Evolutionary conservation across 2,329 filamentous ascomycete genomes (phyloP), one percentile per base, ranked within the genome.

Genomic region (Nemania sp.): DNA sequence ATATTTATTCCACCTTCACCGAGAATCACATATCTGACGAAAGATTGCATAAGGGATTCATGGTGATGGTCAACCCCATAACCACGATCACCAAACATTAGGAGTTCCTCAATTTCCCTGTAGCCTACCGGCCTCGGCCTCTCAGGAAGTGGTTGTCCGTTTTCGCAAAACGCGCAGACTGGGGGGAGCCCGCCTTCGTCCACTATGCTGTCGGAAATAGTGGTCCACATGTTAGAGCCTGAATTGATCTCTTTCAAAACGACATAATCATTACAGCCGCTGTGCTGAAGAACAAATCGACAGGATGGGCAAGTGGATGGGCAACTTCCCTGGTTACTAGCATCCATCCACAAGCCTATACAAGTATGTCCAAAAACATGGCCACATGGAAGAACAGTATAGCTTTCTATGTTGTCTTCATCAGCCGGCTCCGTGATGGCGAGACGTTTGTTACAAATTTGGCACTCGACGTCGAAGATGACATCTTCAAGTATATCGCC

Each of bases 261-360:
- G 13, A 60, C 5, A 5, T 3, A 5, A 18, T 54, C 57, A 1
- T 35, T 27, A 13, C 66, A 68, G 3, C 5, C 6, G 7, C n/a
- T 6, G 10, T 60, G n/a, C 1, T 13, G n/a, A 1, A 67, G 56
- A 0, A 29, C 5, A 2, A 2, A 7, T 1, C 68, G 57, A 6
- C 68, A 70, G 2, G 26, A 35, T 0, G 68, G 68, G 5, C 68
- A 70, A 1, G 18, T 52, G 0, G 24, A 18, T 1, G n/a, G n/a
- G n/a, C n/a, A n/a, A n/a, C n/a, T 13, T 10, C 0, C 2, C 11
- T 1, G 3, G 5, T 11, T 2, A n/a, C n/a, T n/a, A n/a, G n/a
- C 6, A 1, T 18, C 20, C 1, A 56, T 18, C 68, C 67, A 18
- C 0, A 5, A 1, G 0, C 1, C 13, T 1, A 47, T 3, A 8